phyloP scores from a whole-genome alignment of 495 filamentous ascomycete genomes.

The Eremomyces bilateralis region DNA sequence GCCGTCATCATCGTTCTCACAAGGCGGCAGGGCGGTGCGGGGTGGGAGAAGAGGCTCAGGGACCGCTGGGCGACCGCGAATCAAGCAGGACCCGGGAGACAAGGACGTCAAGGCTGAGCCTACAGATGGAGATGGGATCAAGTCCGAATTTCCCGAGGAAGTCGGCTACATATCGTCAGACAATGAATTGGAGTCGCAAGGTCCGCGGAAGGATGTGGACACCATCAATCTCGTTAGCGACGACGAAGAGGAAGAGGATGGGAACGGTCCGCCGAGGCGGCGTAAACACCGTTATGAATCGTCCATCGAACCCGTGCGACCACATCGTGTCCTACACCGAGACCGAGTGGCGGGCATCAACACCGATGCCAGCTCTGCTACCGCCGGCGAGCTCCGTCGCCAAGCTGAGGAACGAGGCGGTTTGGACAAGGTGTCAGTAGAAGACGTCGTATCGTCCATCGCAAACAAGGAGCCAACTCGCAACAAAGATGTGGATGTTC shows the following conservation, averaged over 20 bases:
- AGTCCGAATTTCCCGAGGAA: conserved; percentile 7
- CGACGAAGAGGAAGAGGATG: conserved; percentile 9
- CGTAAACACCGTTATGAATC: background rate
- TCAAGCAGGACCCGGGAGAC: conserved; percentile 5
- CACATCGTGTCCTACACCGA: conserved; percentile 30
- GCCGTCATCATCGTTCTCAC: background rate
- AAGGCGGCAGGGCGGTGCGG: background rate
- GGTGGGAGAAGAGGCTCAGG: background rate
- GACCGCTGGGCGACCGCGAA: background rate
- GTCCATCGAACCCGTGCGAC: conserved; percentile 23
- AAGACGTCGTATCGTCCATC: conserved; percentile 1
- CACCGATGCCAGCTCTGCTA: conserved; percentile 27
- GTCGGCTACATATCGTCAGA: conserved; percentile 20
- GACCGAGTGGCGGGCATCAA: conserved; percentile 29
- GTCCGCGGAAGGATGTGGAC: conserved; percentile 13
- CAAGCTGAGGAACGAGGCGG: too few species aligned
- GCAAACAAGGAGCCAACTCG: conserved; percentile 10
- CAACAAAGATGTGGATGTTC: conserved; percentile 17
- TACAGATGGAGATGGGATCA: conserved; percentile 5
- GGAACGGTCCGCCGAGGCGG: conserved; percentile 1
- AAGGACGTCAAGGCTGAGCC: conserved; percentile 4
- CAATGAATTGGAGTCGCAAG: conserved; percentile 9
- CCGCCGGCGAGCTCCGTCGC: conserved; percentile 3
- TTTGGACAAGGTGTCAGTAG: too few species aligned
- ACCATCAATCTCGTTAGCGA: conserved; percentile 15